Evolutionary conservation across 2,329 filamentous ascomycete genomes (phyloP), one percentile per base, ranked within the genome.

Genomic region (Pyrenophora seminiperda): DNA sequence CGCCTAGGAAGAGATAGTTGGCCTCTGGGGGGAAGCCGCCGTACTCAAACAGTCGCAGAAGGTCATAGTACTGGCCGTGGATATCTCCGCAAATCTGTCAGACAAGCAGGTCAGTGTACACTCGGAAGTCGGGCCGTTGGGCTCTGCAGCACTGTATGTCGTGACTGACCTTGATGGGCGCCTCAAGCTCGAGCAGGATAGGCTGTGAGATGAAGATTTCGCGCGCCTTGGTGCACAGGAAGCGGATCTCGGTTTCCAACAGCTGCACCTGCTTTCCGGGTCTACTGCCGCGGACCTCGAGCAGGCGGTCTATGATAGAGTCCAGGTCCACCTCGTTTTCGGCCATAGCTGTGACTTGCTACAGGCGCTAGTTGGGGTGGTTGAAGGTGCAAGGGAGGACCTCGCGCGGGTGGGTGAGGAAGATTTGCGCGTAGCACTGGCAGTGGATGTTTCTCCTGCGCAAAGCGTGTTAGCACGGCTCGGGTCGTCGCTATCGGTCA

Each of bases 121-220:
- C 20, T 43, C 39, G 31, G 41, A 36, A 36, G 27, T 46, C 34
- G 37, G 10, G 29, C 33, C 30, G 29, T 29, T 31, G 50, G 32
- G 42, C 39, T 41, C 38, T 19, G 27, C 22, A 41, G 38, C 18
- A 41, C 56, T 39, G 24, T 19, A 32, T 22, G 45, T 22, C 34
- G 19, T 24, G 22, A 73, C 81, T 68, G 82, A 96, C 93, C 91
- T 99, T 99, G 79, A 99, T 97, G 56, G 94, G 94, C 72, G 94
- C 94, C 78, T 97, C 94, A 41, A 99, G 85, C 81, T 99, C 94
- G 63, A 99, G 86, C 64, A 99, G 82, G 71, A 97, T 97, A 62
- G 94, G 94, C 81, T 99, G 94, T 57, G 92, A 97, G 77, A 99
- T 97, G 82, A 99, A 97, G 70, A 99, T 97, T 81, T 99, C 94